phyloP scores from a whole-genome alignment of 2,329 filamentous ascomycete species.

The Diaporthe sp. region DNA sequence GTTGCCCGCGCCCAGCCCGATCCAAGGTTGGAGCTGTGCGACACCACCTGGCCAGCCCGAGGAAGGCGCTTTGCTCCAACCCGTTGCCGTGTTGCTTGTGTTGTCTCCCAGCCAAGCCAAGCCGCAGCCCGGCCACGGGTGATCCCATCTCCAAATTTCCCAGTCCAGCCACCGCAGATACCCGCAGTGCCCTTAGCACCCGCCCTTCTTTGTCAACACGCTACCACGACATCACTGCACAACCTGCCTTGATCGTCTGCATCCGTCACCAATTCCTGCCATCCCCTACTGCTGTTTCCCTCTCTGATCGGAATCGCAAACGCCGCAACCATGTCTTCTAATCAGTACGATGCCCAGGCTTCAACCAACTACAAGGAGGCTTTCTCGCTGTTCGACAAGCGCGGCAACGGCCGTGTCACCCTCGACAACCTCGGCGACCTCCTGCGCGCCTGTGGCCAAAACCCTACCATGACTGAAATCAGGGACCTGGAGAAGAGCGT shows the following conservation, averaged over 20 bases:
- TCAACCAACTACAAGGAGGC: conserved; percentile 99
- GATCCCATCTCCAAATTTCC: conserved; percentile 41
- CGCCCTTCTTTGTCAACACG: conserved; percentile 15
- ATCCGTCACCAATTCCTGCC: neutral
- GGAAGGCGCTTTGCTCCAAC: conserved; percentile 17
- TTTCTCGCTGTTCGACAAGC: conserved; percentile 99
- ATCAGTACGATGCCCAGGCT: conserved; percentile 71
- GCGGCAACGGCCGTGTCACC: conserved; percentile 92
- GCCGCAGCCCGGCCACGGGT: conserved; percentile 6
- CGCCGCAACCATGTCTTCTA: conserved; percentile 62
- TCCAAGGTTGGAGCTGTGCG: conserved; percentile 23
- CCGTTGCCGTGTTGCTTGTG: conserved; percentile 5
- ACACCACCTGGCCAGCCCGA: conserved; percentile 30
- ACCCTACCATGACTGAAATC: conserved; percentile 95
- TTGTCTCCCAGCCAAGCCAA: conserved; percentile 1
- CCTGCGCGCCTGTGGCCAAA: conserved; percentile 96
- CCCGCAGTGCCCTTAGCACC: neutral
- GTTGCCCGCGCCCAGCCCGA: neutral
- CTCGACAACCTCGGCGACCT: conserved; percentile 92
- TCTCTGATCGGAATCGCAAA: neutral
- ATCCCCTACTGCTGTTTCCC: neutral
- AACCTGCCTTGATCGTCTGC: conserved; percentile 6
- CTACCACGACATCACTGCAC: neutral
- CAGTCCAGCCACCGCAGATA: conserved; percentile 34
- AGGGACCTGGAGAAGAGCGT: conserved; percentile 91